phyloP scores from a whole-genome alignment of 768 basidiomycete genomes.

The Cyathus striatus region DNA sequence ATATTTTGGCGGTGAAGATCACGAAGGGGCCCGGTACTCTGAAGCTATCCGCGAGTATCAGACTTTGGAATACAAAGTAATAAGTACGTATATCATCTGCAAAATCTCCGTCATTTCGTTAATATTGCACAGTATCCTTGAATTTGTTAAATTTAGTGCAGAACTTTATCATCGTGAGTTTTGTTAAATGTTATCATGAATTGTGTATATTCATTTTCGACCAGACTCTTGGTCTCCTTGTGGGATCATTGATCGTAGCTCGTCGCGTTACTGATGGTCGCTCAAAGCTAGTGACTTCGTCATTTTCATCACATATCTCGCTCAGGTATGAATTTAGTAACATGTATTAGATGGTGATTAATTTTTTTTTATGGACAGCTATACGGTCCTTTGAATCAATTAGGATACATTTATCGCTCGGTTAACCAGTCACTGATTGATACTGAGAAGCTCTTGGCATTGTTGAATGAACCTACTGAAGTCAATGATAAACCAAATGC shows the following conservation, averaged over 20 bases:
- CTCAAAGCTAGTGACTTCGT: conserved; percentile 60
- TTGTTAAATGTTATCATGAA: not conserved
- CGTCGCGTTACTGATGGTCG: conserved; percentile 53
- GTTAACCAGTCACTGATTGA: conserved; percentile 75
- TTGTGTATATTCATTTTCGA: conserved; percentile 3
- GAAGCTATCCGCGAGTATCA: conserved; percentile 76
- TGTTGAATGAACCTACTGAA: conserved; percentile 79
- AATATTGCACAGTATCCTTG: conserved; percentile 45
- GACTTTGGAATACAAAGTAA: conserved; percentile 65
- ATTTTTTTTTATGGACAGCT: conserved; percentile 31
- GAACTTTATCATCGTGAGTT: conserved; percentile 74
- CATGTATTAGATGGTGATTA: not conserved
- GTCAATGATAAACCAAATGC: conserved; percentile 79
- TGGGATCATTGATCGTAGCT: conserved; percentile 80
- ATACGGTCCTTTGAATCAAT: conserved; percentile 70
- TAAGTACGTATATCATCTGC: conserved; percentile 39
- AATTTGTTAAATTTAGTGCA: conserved; percentile 76
- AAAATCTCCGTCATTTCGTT: not conserved
- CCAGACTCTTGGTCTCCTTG: conserved; percentile 72
- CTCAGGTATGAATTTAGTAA: conserved; percentile 44
- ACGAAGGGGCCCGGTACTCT: conserved; percentile 68
- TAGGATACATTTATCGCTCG: conserved; percentile 75
- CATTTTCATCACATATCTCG: conserved; percentile 78
- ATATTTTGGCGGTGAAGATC: conserved; percentile 82
- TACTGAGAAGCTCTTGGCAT: conserved; percentile 76